These are phyloP conservation scores for Mortierella sp. DNA, from an alignment of 371 early-diverging fungal species.

Conservation along the genomic window DNA sequence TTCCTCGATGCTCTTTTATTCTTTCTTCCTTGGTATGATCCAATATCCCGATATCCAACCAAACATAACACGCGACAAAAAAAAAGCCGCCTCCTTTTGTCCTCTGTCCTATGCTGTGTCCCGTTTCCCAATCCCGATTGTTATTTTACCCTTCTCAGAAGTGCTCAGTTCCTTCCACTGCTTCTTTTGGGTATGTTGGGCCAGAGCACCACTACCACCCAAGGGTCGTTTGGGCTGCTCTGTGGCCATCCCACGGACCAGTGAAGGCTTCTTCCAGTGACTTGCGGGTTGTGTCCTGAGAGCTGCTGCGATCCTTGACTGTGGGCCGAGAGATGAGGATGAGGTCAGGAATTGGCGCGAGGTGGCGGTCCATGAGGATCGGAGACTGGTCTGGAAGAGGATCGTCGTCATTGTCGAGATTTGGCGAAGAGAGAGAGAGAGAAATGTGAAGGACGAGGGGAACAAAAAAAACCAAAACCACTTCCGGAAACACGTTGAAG, in stretches of 20 bases:
- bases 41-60: background rate
- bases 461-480: background rate
- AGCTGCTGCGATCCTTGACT: constrained; percentile 5
- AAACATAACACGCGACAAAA: background rate
- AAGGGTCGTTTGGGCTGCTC: constrained; percentile 41
- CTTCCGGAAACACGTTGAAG: too few relatives aligned
- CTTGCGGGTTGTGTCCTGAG: constrained; percentile 24
- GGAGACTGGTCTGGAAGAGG: constrained; percentile 20
- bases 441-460: background rate
- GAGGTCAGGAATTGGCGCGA: constrained; percentile 16
- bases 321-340: constrained; percentile 1
- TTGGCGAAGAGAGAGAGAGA: background rate
- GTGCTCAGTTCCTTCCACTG: constrained; percentile 55
- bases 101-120: too few relatives aligned
- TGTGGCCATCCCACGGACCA: constrained; percentile 26
- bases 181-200: constrained; percentile 42
- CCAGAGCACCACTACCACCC: constrained; percentile 20
- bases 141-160: constrained; percentile 43
- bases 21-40: background rate
- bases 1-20: background rate
- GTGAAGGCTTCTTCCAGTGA: background rate
- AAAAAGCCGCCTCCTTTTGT: too few relatives aligned
- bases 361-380: constrained; percentile 21
- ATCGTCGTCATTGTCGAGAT: constrained; percentile 1
- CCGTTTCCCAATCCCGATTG: too few relatives aligned